Base-by-base conservation (phyloP, 176 grass and related monocot species). In the Carex parvula region DNA sequence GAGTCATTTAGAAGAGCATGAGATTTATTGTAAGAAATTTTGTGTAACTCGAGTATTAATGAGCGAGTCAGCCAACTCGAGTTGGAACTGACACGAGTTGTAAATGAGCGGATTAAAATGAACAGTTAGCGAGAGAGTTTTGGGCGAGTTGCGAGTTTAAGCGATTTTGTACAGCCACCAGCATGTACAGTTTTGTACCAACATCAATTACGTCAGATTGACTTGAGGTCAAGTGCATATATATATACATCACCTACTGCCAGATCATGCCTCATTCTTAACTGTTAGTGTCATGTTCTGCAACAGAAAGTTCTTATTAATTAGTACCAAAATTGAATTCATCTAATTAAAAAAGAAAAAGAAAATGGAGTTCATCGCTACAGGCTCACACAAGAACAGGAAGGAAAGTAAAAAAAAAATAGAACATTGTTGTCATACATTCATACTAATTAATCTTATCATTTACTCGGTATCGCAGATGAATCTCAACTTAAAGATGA, bases 401-500 rank as follows among this genome's bases (percentile, higher is more conserved):
- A 8, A 20, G 18, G 21, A 20, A 8, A 60, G 4, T n/a, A 7
- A 9, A 18, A 24, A 24, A 60, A 10, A 21, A 62, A 50, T 50
- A 50, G 20, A 62, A 22, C 6, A 46, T 11, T 46, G 17, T 46
- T 18, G 68, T 70, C 39, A 30, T 64, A 12, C 18, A 12, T n/a
- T 15, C 24, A 63, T 63, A 63, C 4, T 81, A 35, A 2, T 3
- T 61, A 42, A 61, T 60, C 78, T 8, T 20, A 14, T 39, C 29
- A 29, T 80, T 37, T 44, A 39, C 41, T 81, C 50, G 39, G 12
- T 82, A 66, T 15, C 32, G 0, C 26, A 94, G 94, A 88, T 67
- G 88, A 85, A 63, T 67, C 55, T 62, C 66, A 92, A 12, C 78
- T 94, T 2, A 89, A 78, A 0, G 89, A 97, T 84, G 95, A 90